Percentiles rank a stretch among this genome's conserved stretches.
phyloP scores from a whole-genome alignment of 257 asterid genomes.

The Nicotiana tabacum region DNA sequence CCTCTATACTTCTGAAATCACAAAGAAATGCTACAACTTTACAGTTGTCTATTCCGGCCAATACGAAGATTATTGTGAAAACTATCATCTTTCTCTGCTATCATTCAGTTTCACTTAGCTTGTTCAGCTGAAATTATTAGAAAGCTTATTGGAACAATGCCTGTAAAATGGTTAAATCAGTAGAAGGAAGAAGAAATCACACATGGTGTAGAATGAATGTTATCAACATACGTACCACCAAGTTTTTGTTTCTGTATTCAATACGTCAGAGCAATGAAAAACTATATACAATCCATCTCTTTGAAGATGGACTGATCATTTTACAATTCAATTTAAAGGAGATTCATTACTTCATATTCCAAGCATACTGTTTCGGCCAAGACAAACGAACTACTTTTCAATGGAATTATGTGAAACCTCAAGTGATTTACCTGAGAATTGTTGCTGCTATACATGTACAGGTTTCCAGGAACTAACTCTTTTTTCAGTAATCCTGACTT shows the following conservation, averaged over 20 bases:
- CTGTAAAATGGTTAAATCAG: neutral
- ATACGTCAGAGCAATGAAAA: too few relatives aligned
- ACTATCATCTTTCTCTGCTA: neutral
- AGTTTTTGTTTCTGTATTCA: neutral
- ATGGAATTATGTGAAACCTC: constrained; percentile 22
- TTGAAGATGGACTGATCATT: neutral
- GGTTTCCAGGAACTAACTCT: neutral
- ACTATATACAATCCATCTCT: too few relatives aligned
- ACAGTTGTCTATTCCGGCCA: neutral
- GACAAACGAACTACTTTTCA: constrained; percentile 25
- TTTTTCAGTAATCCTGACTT: neutral
- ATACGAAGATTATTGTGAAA: neutral
- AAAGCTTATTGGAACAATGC: neutral
- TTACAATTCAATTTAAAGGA: neutral
- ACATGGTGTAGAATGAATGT: neutral
- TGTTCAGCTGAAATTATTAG: neutral
- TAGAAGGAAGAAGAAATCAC: neutral
- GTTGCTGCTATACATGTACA: constrained; percentile 5
- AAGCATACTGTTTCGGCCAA: constrained; percentile 15
- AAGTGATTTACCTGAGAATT: neutral
- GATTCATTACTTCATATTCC: constrained; percentile 8
- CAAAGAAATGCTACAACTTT: neutral
- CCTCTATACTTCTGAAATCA: neutral
- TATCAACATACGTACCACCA: neutral
- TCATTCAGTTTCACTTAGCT: neutral